Conservation (phyloP, 2,329 filamentous ascomycete genomes). For the Trematosphaeria pertusa region DNA sequence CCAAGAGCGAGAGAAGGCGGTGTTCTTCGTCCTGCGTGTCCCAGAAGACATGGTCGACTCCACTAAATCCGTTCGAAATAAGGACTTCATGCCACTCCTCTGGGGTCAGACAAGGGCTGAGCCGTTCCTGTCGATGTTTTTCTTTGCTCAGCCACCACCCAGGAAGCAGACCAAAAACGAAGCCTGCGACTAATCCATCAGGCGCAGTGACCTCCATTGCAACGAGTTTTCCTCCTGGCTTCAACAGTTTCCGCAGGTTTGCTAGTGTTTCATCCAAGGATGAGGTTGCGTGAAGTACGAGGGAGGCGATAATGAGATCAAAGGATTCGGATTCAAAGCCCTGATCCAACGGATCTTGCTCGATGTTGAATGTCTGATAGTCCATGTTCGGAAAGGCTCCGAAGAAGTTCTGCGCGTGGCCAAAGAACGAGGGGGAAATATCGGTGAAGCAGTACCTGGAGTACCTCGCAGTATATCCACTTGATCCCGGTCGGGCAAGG, state of each 20-base stretch:
- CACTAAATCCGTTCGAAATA: no score
- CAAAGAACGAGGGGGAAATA: conserved; percentile 15
- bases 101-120: no score
- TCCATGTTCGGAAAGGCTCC: not conserved
- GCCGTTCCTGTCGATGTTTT: conserved; percentile 16
- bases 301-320: conserved; percentile 6
- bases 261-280: conserved; percentile 1
- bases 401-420: not conserved
- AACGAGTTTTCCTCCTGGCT: conserved; percentile 6
- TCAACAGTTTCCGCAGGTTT: not conserved
- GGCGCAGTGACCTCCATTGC: not conserved
- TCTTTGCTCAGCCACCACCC: conserved; percentile 7
- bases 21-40: no score
- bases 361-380: not conserved
- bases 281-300: conserved; percentile 3
- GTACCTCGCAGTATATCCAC: no score
- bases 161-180: conserved; percentile 5
- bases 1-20: not conserved
- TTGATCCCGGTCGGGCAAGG: not conserved
- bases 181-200: not conserved
- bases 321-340: conserved; percentile 2
- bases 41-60: no score
- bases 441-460: conserved; percentile 15
- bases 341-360: not conserved
- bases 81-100: no score